Base-by-base conservation (phyloP, 2,329 filamentous ascomycete genomes). In the Venturia pyrina region DNA sequence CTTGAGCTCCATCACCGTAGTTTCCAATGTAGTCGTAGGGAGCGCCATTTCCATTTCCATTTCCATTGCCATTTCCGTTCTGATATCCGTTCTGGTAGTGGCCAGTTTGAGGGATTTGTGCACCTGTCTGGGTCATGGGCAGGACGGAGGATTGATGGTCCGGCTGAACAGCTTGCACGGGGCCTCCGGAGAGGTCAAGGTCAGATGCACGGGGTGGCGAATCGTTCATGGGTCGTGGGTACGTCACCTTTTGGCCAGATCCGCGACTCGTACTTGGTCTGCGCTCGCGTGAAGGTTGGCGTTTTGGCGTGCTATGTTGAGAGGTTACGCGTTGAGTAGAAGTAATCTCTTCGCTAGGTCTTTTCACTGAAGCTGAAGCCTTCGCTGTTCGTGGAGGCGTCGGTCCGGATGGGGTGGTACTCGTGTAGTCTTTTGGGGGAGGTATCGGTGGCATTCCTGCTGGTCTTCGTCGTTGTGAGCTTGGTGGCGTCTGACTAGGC, bases 181-280 rank as follows among this genome's bases (percentile, higher is more conserved):
- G 28, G 8, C 53, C 53, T 7, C 53, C 53, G 6, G 53, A 59
- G 5, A 59, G 53, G 17, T 59, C 53, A n/a, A 59, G 28, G 10
- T 59, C 53, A 21, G 53, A 59, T 37, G 53, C 53, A 34, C 53
- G 53, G 15, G 53, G 53, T 24, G 62, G 62, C 37, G 62, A 64
- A 40, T 48, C 62, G 10, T 64, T 44, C 62, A 64, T 64, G 3
- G 62, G 62, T 19, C 44, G 44, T 40, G 62, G 62, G 32, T 64
- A 64, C 13, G 24, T 40, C 10, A 64, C 41, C 6, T 40, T 48
- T 40, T 48, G 48, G 34, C 43, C n/a, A 24, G 34, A 21, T 28
- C 63, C 48, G 32, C 62, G 43, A 44, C 48, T 57, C 13, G 32
- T 57, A 21, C 34, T 28, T 59, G 37, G 37, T 43, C 53, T 48